These are phyloP conservation scores for Triangularia verruculosa DNA, from an alignment of 2,329 filamentous ascomycete genomes.

Conservation along the genomic window DNA sequence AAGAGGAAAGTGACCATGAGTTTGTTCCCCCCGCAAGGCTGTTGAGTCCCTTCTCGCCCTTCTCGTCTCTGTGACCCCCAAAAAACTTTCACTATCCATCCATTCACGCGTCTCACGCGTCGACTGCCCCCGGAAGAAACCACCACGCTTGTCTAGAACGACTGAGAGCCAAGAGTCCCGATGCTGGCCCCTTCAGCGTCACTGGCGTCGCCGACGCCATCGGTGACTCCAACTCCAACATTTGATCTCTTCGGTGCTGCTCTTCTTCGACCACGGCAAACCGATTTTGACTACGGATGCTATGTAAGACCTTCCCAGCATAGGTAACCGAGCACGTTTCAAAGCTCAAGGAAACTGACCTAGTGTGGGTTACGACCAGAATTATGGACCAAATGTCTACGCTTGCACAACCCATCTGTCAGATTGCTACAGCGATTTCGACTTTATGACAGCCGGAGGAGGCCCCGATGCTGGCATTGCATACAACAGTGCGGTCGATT, in stretches of 20 bases:
- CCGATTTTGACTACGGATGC: constrained; percentile 7
- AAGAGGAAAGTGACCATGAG: not conserved
- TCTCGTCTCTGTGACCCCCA: not conserved
- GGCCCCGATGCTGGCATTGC: not conserved
- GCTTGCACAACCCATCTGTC: constrained; percentile 22
- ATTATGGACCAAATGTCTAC: constrained; percentile 1
- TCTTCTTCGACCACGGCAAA: constrained; percentile 19
- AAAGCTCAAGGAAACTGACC: not conserved
- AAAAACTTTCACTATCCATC: not conserved
- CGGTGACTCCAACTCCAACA: constrained; percentile 18
- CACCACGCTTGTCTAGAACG: not conserved
- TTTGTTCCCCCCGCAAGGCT: not conserved
- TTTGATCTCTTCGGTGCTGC: constrained; percentile 1
- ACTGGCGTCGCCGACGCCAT: constrained; percentile 20
- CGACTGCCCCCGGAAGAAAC: not conserved
- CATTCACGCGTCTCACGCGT: not conserved
- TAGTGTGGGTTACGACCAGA: not conserved
- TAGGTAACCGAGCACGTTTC: not conserved
- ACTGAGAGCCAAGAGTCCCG: not conserved
- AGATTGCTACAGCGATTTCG: constrained; percentile 15
- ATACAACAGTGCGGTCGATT: not conserved
- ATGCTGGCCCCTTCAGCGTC: constrained; percentile 12
- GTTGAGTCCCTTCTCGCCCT: not conserved
- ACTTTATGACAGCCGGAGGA: constrained; percentile 11
- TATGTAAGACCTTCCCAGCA: constrained; percentile 4